phyloP scores from a whole-genome alignment of 1,139 yeast genomes.

The Yamadazyma jaroonii region DNA sequence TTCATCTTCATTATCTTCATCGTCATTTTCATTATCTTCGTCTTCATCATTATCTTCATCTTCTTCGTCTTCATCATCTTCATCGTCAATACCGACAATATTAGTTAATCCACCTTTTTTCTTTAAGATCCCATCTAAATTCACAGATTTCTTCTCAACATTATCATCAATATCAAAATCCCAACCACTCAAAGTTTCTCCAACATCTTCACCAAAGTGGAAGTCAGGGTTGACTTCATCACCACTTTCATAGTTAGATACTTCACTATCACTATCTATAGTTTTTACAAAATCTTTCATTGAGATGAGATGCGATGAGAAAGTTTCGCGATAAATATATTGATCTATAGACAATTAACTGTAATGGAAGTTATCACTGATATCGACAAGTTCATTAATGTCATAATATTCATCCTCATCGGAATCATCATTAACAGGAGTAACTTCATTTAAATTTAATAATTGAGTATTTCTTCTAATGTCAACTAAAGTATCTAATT shows the following conservation, averaged over 20 bases:
- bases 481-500: slow-evolving; percentile 54
- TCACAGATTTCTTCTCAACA: slow-evolving; percentile 60
- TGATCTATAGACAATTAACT: not conserved
- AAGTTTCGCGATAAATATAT: not conserved
- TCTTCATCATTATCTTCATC: slow-evolving; percentile 27
- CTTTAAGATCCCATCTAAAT: slow-evolving; percentile 79
- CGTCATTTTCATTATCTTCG: slow-evolving; percentile 38
- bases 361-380: slow-evolving; percentile 39
- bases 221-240: slow-evolving; percentile 59
- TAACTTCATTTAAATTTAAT: slow-evolving; percentile 43
- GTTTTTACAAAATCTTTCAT: slow-evolving; percentile 14
- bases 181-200: slow-evolving; percentile 70
- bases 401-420: slow-evolving; percentile 42
- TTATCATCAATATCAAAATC: slow-evolving; percentile 60
- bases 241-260: slow-evolving; percentile 17
- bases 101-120: slow-evolving; percentile 73
- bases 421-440: slow-evolving; percentile 13
- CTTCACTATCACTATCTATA: slow-evolving; percentile 24
- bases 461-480: slow-evolving; percentile 67
- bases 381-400: slow-evolving; percentile 36
- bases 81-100: slow-evolving; percentile 40
- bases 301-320: slow-evolving; percentile 7
- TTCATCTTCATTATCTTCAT: slow-evolving; percentile 35
- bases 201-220: slow-evolving; percentile 57
- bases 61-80: slow-evolving; percentile 27